Conservation (phyloP, 192 early-diverging fungal species). For the Backusella sp. region DNA sequence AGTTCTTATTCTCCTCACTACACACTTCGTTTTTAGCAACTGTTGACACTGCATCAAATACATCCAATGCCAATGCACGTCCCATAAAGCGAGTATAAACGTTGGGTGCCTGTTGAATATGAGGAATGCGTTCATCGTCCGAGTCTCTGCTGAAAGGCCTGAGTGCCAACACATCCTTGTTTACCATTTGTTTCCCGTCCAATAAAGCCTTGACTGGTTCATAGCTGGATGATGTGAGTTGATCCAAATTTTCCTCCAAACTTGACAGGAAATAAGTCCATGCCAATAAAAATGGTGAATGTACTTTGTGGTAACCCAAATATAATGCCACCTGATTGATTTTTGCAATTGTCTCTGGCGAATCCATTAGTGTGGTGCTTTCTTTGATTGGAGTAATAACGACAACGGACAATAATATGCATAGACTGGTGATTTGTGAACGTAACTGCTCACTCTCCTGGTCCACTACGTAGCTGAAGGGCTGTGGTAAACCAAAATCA, state of each 20-base stretch:
- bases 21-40: constrained; percentile 13
- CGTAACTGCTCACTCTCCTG: constrained; percentile 31
- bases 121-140: background rate
- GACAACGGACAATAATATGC: constrained; percentile 33
- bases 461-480: constrained; percentile 28
- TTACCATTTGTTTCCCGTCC: background rate
- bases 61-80: constrained; percentile 15
- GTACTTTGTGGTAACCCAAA: constrained; percentile 31
- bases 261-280: constrained; percentile 42
- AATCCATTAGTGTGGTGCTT: constrained; percentile 28
- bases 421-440: constrained; percentile 30
- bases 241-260: constrained; percentile 7
- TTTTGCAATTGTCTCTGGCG: constrained; percentile 14
- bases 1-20: constrained; percentile 14
- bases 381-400: constrained; percentile 33
- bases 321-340: constrained; percentile 35
- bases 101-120: constrained; percentile 19
- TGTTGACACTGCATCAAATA: constrained; percentile 13
- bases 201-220: background rate
- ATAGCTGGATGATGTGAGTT: background rate
- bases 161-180: background rate
- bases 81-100: constrained; percentile 17
- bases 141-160: background rate
- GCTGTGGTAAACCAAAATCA: constrained; percentile 40
- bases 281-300: constrained; percentile 41